phyloP scores from a whole-genome alignment of 1,284 basidiomycete genomes.

The Stygiomarasmius scandens region DNA sequence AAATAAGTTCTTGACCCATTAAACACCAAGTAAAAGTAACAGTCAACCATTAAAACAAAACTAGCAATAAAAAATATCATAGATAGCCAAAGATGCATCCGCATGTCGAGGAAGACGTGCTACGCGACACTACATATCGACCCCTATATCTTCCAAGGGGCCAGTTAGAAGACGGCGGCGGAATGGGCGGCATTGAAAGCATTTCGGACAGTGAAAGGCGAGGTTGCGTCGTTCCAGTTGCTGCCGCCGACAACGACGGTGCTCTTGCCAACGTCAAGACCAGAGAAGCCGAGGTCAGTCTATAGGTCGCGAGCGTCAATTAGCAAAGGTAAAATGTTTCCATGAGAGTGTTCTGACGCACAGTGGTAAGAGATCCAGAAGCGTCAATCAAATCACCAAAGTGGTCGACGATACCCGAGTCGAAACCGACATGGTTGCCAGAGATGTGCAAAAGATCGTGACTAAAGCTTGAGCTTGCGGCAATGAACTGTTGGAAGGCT shows the following conservation, averaged over 20 bases:
- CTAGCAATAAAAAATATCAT: too few relatives aligned
- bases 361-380: slow-evolving; percentile 20
- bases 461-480: slow-evolving; percentile 26
- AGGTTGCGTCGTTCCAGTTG: slow-evolving; percentile 23
- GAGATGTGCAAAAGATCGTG: slow-evolving; percentile 29
- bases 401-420: slow-evolving; percentile 21
- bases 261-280: slow-evolving; percentile 19
- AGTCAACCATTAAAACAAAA: too few relatives aligned
- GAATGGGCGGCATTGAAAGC: slow-evolving; percentile 16
- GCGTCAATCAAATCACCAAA: slow-evolving; percentile 18
- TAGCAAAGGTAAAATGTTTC: not conserved
- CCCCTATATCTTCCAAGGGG: too few relatives aligned
- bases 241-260: slow-evolving; percentile 19
- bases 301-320: not conserved
- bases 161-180: slow-evolving; percentile 5
- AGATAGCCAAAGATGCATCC: too few relatives aligned
- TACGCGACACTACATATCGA: too few relatives aligned
- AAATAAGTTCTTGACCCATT: too few relatives aligned
- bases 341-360: not conserved
- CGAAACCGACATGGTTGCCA: slow-evolving; percentile 26
- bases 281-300: slow-evolving; percentile 21
- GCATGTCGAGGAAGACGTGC: too few relatives aligned
- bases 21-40: too few relatives aligned
- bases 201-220: slow-evolving; percentile 16
- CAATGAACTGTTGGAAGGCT: slow-evolving; percentile 17